Conservation (phyloP, 306 rosid genomes). For the Prinsepia uniflora region DNA sequence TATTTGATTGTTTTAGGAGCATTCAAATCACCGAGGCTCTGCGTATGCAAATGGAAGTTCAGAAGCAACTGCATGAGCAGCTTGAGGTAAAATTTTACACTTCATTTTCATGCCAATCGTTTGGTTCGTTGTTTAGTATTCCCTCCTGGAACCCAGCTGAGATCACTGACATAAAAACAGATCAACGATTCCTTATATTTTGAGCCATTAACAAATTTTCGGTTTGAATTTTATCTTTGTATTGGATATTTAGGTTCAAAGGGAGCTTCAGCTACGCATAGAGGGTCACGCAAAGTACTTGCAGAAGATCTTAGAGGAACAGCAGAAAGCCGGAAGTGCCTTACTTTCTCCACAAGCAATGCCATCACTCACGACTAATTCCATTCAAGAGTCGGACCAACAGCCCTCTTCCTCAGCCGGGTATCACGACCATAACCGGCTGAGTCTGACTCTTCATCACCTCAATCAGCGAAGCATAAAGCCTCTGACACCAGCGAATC, state of each 20-base stretch:
- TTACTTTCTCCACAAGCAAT: constrained; percentile 30
- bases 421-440: constrained; percentile 8
- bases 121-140: no score
- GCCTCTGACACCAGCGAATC: constrained; percentile 16
- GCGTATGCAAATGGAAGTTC: constrained; percentile 47
- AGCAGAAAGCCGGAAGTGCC: constrained; percentile 37
- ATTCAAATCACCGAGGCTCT: constrained; percentile 40
- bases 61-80: constrained; percentile 45
- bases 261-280: constrained; percentile 41
- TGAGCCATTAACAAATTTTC: neutral
- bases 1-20: constrained; percentile 26
- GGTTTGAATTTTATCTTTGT: neutral
- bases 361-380: constrained; percentile 14
- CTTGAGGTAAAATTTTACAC: constrained; percentile 30
- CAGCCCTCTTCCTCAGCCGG: constrained; percentile 16
- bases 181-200: no score
- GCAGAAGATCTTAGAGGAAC: constrained; percentile 40
- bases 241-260: constrained; percentile 29
- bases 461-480: constrained; percentile 21
- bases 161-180: no score
- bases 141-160: no score
- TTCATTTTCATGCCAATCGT: no score
- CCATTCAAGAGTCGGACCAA: constrained; percentile 20
- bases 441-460: constrained; percentile 29
- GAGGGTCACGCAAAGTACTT: constrained; percentile 44